Percentiles rank a stretch among this genome's conserved stretches.
Conservation (phyloP, 2,329 filamentous ascomycete genomes). For the Fusarium abutilonis region DNA sequence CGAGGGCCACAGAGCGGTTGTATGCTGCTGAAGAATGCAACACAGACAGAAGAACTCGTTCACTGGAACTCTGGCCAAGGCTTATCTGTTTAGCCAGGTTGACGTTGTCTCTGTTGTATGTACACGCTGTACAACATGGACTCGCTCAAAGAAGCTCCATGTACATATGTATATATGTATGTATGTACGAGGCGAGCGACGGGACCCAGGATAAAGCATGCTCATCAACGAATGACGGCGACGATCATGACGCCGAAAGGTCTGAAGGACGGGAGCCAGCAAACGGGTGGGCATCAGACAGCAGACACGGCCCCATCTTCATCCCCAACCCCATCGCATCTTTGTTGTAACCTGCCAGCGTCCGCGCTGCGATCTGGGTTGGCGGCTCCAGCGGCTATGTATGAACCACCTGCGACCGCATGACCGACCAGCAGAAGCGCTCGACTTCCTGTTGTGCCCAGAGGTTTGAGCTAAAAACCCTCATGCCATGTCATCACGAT, state of each 20-base stretch:
- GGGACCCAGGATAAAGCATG: conserved; percentile 37
- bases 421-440: conserved; percentile 36
- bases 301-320: conserved; percentile 27
- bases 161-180: not conserved
- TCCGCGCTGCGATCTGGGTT: conserved; percentile 20
- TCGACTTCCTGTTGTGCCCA: conserved; percentile 3
- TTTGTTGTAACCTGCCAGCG: conserved; percentile 27
- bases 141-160: conserved; percentile 11
- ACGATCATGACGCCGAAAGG: conserved; percentile 43
- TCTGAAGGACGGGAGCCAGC: conserved; percentile 36
- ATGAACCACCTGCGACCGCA: conserved; percentile 29
- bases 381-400: conserved; percentile 36
- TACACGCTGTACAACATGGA: conserved; percentile 9
- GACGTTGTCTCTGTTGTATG: conserved; percentile 26
- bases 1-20: conserved; percentile 31
- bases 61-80: not conserved
- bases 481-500: conserved; percentile 36
- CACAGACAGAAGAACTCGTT: conserved; percentile 10
- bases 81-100: conserved; percentile 12
- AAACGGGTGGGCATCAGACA: conserved; percentile 44
- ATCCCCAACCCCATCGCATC: conserved; percentile 18
- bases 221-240: conserved; percentile 29
- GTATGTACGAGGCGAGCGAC: conserved; percentile 24
- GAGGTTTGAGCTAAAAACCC: conserved; percentile 1
- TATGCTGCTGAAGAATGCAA: conserved; percentile 4